Evolutionary conservation across 805 yeast species (phyloP).

Genomic region (Starmerella vaccinii): DNA sequence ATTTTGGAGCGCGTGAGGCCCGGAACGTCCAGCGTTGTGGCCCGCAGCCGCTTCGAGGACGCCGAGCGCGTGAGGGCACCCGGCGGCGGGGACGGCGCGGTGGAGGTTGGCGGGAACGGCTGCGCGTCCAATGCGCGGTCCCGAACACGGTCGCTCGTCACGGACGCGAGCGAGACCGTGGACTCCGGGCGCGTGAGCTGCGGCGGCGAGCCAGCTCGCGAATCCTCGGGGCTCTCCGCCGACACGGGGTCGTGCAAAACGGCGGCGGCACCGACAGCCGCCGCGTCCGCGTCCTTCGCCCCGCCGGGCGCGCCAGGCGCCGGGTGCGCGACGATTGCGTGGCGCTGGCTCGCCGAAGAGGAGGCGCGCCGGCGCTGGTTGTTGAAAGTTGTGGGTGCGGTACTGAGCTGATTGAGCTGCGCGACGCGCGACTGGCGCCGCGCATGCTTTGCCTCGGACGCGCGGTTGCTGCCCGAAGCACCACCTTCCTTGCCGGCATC

Average conservation of each 20-base stretch:
- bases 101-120: constrained; percentile 7
- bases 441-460: constrained; percentile 4
- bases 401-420: constrained; percentile 23
- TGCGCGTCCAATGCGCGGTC: constrained; percentile 9
- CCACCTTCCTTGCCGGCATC: constrained; percentile 2
- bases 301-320: neutral
- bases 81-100: constrained; percentile 2
- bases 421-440: constrained; percentile 22
- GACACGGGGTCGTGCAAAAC: constrained; percentile 15
- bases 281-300: no score
- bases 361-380: constrained; percentile 13
- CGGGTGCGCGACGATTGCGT: neutral
- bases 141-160: constrained; percentile 14
- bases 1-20: constrained; percentile 76
- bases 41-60: constrained; percentile 33
- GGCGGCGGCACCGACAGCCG: no score
- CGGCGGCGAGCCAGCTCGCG: constrained; percentile 17
- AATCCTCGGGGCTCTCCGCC: constrained; percentile 22
- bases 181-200: constrained; percentile 12
- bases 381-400: constrained; percentile 12
- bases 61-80: constrained; percentile 8
- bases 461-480: neutral
- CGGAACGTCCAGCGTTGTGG: constrained; percentile 83
- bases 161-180: constrained; percentile 12
- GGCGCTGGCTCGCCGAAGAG: constrained; percentile 1